Conservation (phyloP, 2,329 filamentous ascomycete genomes). For the Monilinia polystroma region DNA sequence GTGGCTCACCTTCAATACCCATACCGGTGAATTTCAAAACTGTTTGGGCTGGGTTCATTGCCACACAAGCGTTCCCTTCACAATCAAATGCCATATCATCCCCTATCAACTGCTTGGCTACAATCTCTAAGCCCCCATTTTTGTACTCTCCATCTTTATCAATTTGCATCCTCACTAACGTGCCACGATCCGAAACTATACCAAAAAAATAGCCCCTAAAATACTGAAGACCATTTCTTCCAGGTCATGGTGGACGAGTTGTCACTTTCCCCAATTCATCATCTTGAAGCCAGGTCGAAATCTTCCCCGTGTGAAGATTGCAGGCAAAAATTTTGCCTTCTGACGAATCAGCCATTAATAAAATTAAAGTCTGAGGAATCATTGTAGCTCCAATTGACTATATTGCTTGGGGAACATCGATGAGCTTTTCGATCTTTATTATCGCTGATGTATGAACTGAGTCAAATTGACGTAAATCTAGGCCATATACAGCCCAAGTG, state of each 20-base stretch:
- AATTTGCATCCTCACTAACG: conserved; percentile 2
- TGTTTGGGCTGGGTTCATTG: neutral
- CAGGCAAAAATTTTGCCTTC: conserved; percentile 2
- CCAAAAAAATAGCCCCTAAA: conserved; percentile 4
- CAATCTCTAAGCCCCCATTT: neutral
- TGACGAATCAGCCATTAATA: neutral
- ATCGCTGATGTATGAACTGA: neutral
- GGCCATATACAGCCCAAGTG: conserved; percentile 1
- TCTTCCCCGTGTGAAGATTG: neutral
- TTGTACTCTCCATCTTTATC: neutral
- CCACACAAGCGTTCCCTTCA: conserved; percentile 6
- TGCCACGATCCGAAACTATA: neutral
- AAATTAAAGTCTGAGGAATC: conserved; percentile 6
- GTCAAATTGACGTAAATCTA: conserved; percentile 10
- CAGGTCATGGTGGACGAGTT: conserved; percentile 4
- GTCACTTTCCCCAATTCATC: conserved; percentile 3
- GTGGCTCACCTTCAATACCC: neutral
- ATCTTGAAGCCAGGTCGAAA: conserved; percentile 4
- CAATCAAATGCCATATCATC: conserved; percentile 11
- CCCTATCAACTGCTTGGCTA: conserved; percentile 8
- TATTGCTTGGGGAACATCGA: neutral
- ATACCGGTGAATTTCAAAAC: neutral
- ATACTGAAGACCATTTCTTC: conserved; percentile 12
- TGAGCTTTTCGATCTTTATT: conserved; percentile 5
- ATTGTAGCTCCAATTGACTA: conserved; percentile 15